Evolutionary conservation across 78 protist genomes (phyloP).

Genomic region (Planoprotostelium fungivorum): DNA sequence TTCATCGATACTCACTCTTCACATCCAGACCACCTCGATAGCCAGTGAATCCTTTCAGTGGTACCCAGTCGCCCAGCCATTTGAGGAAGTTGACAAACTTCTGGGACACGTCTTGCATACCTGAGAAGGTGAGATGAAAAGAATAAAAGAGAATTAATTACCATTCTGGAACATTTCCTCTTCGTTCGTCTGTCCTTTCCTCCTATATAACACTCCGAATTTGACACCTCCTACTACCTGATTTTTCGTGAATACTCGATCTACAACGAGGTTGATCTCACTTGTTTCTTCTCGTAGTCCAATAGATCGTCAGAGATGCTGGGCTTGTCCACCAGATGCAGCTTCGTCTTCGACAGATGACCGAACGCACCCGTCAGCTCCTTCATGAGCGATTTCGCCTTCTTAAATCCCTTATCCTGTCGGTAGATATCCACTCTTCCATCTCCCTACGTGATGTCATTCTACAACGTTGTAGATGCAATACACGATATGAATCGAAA

Average conservation of each 20-base stretch:
- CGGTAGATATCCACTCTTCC: background rate
- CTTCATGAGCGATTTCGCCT: background rate
- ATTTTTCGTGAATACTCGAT: background rate
- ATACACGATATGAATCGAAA: too few species aligned
- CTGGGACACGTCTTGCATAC: background rate
- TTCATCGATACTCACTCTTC: slow-evolving; percentile 11
- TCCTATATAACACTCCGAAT: background rate
- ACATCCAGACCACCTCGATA: slow-evolving; percentile 57
- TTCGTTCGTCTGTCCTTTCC: background rate
- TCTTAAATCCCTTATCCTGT: background rate
- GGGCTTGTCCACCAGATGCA: background rate
- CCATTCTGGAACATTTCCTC: background rate
- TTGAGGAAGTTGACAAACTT: slow-evolving; percentile 16
- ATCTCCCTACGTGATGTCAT: background rate
- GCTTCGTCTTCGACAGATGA: background rate
- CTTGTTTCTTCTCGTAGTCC: background rate
- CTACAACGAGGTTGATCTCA: too few species aligned
- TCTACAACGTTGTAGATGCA: background rate
- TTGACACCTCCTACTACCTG: background rate
- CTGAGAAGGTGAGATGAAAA: background rate
- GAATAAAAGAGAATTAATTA: background rate
- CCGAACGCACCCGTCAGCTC: background rate
- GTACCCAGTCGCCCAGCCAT: slow-evolving; percentile 30
- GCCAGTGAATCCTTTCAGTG: slow-evolving; percentile 24
- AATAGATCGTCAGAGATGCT: background rate